Base-by-base conservation (phyloP, 1,284 basidiomycete species). In the Chiua sp. region DNA sequence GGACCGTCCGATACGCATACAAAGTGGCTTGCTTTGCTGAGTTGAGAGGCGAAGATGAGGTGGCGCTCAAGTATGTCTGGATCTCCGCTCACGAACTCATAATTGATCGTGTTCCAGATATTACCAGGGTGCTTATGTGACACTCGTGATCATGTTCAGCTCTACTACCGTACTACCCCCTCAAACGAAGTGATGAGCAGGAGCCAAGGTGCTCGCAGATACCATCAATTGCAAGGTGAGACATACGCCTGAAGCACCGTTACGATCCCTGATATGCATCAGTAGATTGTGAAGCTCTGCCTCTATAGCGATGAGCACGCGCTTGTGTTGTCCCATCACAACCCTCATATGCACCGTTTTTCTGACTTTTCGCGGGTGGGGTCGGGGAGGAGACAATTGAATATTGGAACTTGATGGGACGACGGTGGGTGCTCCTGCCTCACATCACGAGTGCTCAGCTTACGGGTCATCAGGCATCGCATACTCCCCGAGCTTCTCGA, bases 321-420 rank as follows among this genome's bases (percentile, higher is more conserved):
- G 0, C 83, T 93, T 2, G 90, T 92, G 0, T 78, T 96, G 5
- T 85, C 86, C 0, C 91, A 96, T 62, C n/a, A n/a, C 91, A 90
- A 87, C 65, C 26, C 5, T 5, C 26, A 26, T 5, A 26, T 26
- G 26, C 26, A 5, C 26, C 26, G 26, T 26, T 26, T n/a, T n/a
- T n/a, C n/a, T n/a, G n/a, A n/a, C n/a, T 86, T 98, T 58, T 94
- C 93, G 11, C 82, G 91, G 8, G 91, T 98, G 97, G 97, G 94
- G 98, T 98, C 56, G 96, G 96, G 20, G 93, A 96, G 68, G 92
- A 95, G 68, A 98, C 94, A 0, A 98, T 93, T 67, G 97, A 98
- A 74, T 98, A 90, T 72, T 98, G 97, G 26, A 26, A 90, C 66
- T 99, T 96, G 97, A 82, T 96, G 55, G 91, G 93, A 12, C 26